These are phyloP conservation scores for Saccharata proteae DNA, from an alignment of 2,329 filamentous ascomycete species.

Conservation along the genomic window DNA sequence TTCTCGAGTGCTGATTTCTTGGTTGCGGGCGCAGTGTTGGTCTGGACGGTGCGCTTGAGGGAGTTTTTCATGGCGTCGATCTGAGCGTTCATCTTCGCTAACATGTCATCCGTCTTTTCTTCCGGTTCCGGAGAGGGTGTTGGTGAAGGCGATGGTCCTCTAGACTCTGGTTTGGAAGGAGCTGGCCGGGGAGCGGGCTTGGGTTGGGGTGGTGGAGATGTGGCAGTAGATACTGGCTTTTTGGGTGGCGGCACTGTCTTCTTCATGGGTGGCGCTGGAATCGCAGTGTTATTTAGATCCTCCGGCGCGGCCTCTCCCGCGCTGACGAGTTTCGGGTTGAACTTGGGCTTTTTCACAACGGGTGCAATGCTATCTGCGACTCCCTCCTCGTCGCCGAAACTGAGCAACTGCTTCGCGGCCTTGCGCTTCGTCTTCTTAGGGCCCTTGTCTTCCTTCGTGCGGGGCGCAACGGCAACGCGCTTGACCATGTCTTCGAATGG, in stretches of 20 bases:
- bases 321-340: slow-evolving; percentile 61
- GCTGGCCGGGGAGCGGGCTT: neutral
- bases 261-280: slow-evolving; percentile 1
- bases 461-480: slow-evolving; percentile 46
- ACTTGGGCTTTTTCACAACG: slow-evolving; percentile 63
- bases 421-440: slow-evolving; percentile 53
- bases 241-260: slow-evolving; percentile 2
- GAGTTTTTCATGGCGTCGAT: slow-evolving; percentile 71
- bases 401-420: slow-evolving; percentile 62
- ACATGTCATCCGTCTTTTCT: slow-evolving; percentile 25
- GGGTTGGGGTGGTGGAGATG: neutral
- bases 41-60: slow-evolving; percentile 51
- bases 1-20: slow-evolving; percentile 54
- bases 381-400: slow-evolving; percentile 56
- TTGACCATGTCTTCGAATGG: slow-evolving; percentile 73
- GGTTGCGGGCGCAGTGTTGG: slow-evolving; percentile 26
- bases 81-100: slow-evolving; percentile 66
- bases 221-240: neutral
- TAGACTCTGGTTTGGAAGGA: neutral
- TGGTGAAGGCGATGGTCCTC: slow-evolving; percentile 1
- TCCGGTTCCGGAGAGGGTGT: slow-evolving; percentile 23
- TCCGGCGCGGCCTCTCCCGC: slow-evolving; percentile 27
- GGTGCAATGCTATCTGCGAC: slow-evolving; percentile 46
- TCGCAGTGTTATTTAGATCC: slow-evolving; percentile 22
- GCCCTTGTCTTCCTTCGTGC: slow-evolving; percentile 33